Evolutionary conservation across 208 protist genomes (phyloP).

Genomic region (Blastocrithidia nonstop): DNA sequence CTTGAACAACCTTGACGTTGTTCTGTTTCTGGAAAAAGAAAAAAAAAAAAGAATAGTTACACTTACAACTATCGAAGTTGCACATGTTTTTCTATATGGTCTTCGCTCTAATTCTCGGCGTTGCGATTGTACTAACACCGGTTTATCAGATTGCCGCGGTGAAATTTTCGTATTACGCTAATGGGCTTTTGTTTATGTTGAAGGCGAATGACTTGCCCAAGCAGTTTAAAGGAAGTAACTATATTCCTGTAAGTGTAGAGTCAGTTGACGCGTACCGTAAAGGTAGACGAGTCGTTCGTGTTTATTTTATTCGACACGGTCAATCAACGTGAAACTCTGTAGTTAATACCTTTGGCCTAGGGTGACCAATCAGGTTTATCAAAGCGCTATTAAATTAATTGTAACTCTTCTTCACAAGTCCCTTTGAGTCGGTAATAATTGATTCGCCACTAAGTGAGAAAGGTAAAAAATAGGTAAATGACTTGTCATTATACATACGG

Average conservation of each 20-base stretch:
- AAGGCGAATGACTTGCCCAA: conserved; percentile 53
- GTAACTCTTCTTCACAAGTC: conserved; percentile 45
- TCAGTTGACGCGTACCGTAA: conserved; percentile 10
- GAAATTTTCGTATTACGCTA: conserved; percentile 33
- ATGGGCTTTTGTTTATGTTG: conserved; percentile 46
- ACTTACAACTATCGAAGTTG: too few relatives aligned
- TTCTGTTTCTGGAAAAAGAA: too few relatives aligned
- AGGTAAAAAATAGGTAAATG: conserved; percentile 44
- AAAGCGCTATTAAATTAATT: conserved; percentile 30
- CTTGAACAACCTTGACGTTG: too few relatives aligned
- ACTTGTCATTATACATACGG: conserved; percentile 52
- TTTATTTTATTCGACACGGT: conserved; percentile 87
- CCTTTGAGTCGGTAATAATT: conserved; percentile 75
- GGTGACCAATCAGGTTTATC: conserved; percentile 41
- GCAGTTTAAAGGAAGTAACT: conserved; percentile 51
- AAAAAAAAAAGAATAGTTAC: too few relatives aligned
- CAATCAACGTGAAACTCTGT: conserved; percentile 89
- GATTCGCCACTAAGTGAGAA: conserved; percentile 80
- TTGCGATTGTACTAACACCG: conserved; percentile 24
- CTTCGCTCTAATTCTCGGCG: conserved; percentile 23
- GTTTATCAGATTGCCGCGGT: conserved; percentile 18
- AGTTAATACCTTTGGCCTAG: conserved; percentile 56
- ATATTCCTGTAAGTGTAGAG: conserved; percentile 19
- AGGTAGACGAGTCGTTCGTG: conserved; percentile 44
- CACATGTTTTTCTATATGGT: conserved; percentile 71